A percentile compares a stretch with the other conserved stretches of the same genome.
These are phyloP conservation scores for Mangifera indica DNA, from an alignment of 345 rosid species.

Conservation along the genomic window DNA sequence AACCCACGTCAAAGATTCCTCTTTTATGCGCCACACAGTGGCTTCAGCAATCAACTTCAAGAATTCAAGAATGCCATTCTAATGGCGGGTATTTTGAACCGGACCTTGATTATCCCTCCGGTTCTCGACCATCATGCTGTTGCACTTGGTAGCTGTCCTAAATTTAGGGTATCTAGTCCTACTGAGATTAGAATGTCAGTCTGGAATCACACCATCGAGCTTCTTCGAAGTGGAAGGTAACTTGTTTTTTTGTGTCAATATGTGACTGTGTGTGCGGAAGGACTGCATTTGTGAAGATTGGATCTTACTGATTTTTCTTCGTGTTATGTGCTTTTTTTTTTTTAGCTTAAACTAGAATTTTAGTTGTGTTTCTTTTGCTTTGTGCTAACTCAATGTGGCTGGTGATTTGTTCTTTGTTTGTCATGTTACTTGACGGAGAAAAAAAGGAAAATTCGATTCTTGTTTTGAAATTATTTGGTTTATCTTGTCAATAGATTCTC, in stretches of 20 bases:
- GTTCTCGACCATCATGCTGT: slow-evolving; percentile 90
- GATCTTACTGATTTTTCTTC: background rate
- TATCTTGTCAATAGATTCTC: background rate
- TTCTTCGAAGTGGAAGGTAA: slow-evolving; percentile 62
- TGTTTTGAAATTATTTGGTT: background rate
- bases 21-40: slow-evolving; percentile 88
- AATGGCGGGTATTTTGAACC: slow-evolving; percentile 71
- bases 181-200: slow-evolving; percentile 56
- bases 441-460: no score
- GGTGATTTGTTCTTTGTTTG: background rate
- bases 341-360: background rate
- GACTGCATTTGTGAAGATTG: background rate
- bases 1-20: slow-evolving; percentile 48
- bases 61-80: slow-evolving; percentile 80
- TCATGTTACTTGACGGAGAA: background rate
- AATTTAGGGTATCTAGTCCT: slow-evolving; percentile 70
- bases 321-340: background rate
- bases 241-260: background rate
- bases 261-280: background rate
- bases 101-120: slow-evolving; percentile 85
- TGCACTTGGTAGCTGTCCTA: slow-evolving; percentile 94
- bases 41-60: slow-evolving; percentile 91
- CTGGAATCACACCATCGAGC: slow-evolving; percentile 71
- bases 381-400: background rate
- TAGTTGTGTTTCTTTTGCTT: background rate